Base-by-base conservation (phyloP, 768 basidiomycete genomes). In the Amanita subjunquillea region DNA sequence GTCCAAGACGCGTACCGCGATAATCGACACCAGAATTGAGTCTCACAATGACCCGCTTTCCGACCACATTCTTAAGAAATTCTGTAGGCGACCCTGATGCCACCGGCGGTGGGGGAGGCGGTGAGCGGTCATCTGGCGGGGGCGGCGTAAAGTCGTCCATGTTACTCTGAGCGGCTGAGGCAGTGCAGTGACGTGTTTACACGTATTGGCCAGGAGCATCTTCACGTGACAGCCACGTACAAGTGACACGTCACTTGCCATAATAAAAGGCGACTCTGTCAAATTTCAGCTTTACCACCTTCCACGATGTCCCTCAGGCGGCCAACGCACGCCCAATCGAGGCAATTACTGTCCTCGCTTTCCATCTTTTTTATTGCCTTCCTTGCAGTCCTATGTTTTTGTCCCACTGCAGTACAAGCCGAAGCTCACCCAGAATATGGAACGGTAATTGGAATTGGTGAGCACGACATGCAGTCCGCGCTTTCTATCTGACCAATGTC, bases 21-120 rank as follows among this genome's bases (percentile, higher is more conserved):
- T 98, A 96, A 67, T 96, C 93, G 2, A 98, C 87, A 2, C 94
- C 94, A 17, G 87, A 90, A 15, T 86, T 89, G 44, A 98, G 74
- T 53, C 94, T 76, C 41, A 97, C 95, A 54, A 94, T 88, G 48
- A 97, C 94, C 54, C 79, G 78, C 67, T 95, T 95, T n/a, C 95
- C 95, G 6, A 97, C 93, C 20, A 97, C 93, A 30, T 88, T 91
- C 68, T 95, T 94, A 54, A 97, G 66, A 60, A 95, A 97, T 57
- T 93, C 91, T 0, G 91, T 91, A 0, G 91, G 92, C 5, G 91
- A 92, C 2, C 93, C 93, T 6, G 82, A 75, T 1, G 68, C 58
- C 4, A 66, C 72, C 5, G 77, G 76, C 2, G 81, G 78, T 3
- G 66, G 68, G 12, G 67, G 64, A 13, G 67, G 64, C 4, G 63